phyloP scores from a whole-genome alignment of 257 asterid genomes.

The Ehretia macrophylla region DNA sequence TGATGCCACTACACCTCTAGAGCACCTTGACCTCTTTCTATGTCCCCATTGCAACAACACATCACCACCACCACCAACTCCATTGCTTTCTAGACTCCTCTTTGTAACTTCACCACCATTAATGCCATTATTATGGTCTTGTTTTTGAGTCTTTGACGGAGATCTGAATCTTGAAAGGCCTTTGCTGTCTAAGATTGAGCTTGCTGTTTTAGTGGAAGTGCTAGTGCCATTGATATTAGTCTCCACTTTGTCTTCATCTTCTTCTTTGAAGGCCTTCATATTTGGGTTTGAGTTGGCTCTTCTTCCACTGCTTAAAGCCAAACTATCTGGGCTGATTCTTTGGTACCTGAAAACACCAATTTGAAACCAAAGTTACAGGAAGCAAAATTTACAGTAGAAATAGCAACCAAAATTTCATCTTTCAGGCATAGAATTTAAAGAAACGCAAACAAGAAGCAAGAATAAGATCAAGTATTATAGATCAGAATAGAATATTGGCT shows the following conservation, averaged over 20 bases:
- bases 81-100: slow-evolving; percentile 14
- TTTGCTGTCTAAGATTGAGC: slow-evolving; percentile 16
- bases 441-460: background rate
- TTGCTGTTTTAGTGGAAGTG: slow-evolving; percentile 2
- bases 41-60: slow-evolving; percentile 74
- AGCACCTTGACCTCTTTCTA: slow-evolving; percentile 72
- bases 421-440: background rate
- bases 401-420: background rate
- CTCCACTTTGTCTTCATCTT: slow-evolving; percentile 23
- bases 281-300: slow-evolving; percentile 14
- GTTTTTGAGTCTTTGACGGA: slow-evolving; percentile 16
- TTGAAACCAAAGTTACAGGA: background rate
- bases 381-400: background rate
- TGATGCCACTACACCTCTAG: slow-evolving; percentile 40
- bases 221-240: background rate
- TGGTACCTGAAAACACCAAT: slow-evolving; percentile 19
- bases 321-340: slow-evolving; percentile 24
- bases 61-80: slow-evolving; percentile 19
- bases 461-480: background rate
- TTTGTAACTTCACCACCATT: slow-evolving; percentile 7
- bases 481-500: background rate
- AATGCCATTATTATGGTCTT: slow-evolving; percentile 14
- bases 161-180: slow-evolving; percentile 25
- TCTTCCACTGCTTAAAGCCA: slow-evolving; percentile 20
- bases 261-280: slow-evolving; percentile 25